These are phyloP conservation scores for Monilinia laxa DNA, from an alignment of 2,329 filamentous ascomycete species.

Conservation along the genomic window DNA sequence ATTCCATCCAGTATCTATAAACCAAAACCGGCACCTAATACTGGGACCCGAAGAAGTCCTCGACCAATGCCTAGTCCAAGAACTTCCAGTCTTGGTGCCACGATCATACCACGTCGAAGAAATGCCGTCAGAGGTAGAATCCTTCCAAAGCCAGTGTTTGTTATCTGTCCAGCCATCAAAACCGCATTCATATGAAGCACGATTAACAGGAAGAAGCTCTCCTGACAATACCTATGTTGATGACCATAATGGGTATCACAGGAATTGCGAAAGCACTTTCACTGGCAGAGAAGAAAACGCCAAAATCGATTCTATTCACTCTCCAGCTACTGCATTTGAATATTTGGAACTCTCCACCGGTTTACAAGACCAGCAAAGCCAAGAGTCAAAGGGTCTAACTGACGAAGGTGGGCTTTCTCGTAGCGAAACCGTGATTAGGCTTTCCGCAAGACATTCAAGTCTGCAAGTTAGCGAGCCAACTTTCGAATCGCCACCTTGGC, in stretches of 20 bases:
- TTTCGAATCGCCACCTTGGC: not conserved
- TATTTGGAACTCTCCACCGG: not conserved
- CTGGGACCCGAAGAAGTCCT: not conserved
- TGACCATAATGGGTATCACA: not conserved
- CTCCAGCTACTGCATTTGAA: not conserved
- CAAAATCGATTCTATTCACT: not conserved
- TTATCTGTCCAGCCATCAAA: not conserved
- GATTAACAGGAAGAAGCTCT: not conserved
- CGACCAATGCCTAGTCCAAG: conserved; percentile 8
- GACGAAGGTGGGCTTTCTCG: not conserved
- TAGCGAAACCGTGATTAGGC: conserved; percentile 11
- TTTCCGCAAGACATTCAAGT: conserved; percentile 10
- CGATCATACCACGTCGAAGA: not conserved
- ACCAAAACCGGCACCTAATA: not conserved
- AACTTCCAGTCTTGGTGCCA: conserved; percentile 14
- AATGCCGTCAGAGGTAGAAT: conserved; percentile 18
- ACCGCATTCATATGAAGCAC: conserved; percentile 3
- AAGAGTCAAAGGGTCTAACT: not conserved
- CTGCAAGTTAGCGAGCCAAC: conserved; percentile 4
- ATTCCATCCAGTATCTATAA: conserved; percentile 14
- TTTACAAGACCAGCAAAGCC: not conserved
- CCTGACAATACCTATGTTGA: not conserved
- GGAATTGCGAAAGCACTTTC: not conserved
- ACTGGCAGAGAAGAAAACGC: not conserved
- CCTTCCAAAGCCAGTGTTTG: not conserved